Evolutionary conservation across 805 yeast genomes (phyloP).

Genomic region (Saccharomycopsis vini): DNA sequence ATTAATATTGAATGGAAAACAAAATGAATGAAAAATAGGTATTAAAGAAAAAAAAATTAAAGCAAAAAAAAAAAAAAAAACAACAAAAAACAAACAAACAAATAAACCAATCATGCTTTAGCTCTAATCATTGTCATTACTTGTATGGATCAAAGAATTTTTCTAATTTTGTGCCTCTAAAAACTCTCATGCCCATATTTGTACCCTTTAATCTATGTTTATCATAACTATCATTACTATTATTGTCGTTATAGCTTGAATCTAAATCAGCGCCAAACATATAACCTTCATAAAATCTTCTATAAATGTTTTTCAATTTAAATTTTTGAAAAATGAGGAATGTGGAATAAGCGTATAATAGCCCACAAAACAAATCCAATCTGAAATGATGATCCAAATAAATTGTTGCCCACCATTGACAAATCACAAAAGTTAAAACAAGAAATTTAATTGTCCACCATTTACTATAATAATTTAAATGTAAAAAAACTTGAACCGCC

Average conservation of each 20-base stretch:
- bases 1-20: too few relatives aligned
- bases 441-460: conserved; percentile 23
- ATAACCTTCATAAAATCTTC: conserved; percentile 27
- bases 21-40: too few relatives aligned
- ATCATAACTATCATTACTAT: background rate
- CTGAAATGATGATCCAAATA: conserved; percentile 69
- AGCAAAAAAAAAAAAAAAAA: too few relatives aligned
- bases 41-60: too few relatives aligned
- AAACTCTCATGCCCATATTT: conserved; percentile 65
- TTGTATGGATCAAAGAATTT: conserved; percentile 46
- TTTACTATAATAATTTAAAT: conserved; percentile 11
- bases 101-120: too few relatives aligned
- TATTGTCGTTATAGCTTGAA: conserved; percentile 37
- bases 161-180: conserved; percentile 38
- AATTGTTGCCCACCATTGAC: conserved; percentile 73
- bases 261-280: too few relatives aligned
- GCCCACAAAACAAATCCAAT: conserved; percentile 49
- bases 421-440: conserved; percentile 35
- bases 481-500: conserved; percentile 40
- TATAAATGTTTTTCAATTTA: conserved; percentile 24
- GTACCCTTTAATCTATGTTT: conserved; percentile 41
- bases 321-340: conserved; percentile 35
- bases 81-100: too few relatives aligned
- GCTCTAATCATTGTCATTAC: too few relatives aligned
- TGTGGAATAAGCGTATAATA: conserved; percentile 39